These are phyloP conservation scores for Penicilliopsis zonata DNA, from an alignment of 495 filamentous ascomycete genomes.

Conservation along the genomic window DNA sequence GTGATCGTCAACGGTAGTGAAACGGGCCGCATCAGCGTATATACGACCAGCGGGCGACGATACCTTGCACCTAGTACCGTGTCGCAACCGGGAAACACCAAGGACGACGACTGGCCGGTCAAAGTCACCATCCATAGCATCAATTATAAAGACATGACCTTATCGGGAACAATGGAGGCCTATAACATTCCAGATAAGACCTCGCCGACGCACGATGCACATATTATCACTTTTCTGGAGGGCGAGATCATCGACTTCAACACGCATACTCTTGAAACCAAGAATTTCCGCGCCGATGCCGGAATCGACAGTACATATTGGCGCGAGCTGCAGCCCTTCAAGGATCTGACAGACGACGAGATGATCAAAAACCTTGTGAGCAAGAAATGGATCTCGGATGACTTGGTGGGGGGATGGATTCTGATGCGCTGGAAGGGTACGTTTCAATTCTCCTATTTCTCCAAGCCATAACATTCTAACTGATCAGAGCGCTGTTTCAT, in stretches of 20 bases:
- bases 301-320: slow-evolving; percentile 58
- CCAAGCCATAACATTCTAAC: no score
- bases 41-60: slow-evolving; percentile 21
- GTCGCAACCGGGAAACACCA: slow-evolving; percentile 14
- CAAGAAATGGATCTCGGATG: slow-evolving; percentile 39
- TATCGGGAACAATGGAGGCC: slow-evolving; percentile 71
- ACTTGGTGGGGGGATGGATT: slow-evolving; percentile 48
- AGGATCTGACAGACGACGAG: slow-evolving; percentile 42
- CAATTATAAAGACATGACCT: slow-evolving; percentile 48
- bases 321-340: slow-evolving; percentile 58
- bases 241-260: slow-evolving; percentile 70
- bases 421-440: slow-evolving; percentile 71
- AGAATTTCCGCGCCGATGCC: slow-evolving; percentile 48
- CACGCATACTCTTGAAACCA: slow-evolving; percentile 54
- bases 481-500: slow-evolving; percentile 64
- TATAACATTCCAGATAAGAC: slow-evolving; percentile 57
- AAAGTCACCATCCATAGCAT: slow-evolving; percentile 60
- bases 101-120: slow-evolving; percentile 59
- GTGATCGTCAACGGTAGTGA: slow-evolving; percentile 30
- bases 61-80: slow-evolving; percentile 24
- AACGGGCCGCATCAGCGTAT: slow-evolving; percentile 17
- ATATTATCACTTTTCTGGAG: slow-evolving; percentile 63
- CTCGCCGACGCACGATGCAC: slow-evolving; percentile 41
- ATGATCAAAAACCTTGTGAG: slow-evolving; percentile 47
- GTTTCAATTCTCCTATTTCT: slow-evolving; percentile 7